Conservation (phyloP, 148 eudicot genomes). For the Arctostaphylos glauca region DNA sequence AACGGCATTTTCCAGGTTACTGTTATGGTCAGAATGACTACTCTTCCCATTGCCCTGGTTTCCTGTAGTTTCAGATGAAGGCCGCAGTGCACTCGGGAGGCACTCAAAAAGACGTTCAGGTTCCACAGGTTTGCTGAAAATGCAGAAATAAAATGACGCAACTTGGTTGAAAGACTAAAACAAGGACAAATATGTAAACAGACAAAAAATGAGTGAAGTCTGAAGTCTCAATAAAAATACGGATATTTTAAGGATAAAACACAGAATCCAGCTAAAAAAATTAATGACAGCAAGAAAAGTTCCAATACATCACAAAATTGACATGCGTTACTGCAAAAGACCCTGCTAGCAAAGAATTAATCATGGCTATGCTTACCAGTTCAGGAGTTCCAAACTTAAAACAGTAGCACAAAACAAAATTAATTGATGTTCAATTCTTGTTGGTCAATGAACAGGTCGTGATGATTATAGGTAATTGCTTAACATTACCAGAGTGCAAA, state of each 20-base stretch:
- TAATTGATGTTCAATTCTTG: not conserved
- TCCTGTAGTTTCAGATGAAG: slow-evolving; percentile 76
- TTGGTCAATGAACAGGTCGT: not conserved
- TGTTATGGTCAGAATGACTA: slow-evolving; percentile 50
- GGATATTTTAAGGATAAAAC: not conserved
- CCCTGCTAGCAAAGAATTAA: not conserved
- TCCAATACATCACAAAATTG: not conserved
- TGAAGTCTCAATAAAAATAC: not conserved
- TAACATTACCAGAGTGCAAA: not conserved
- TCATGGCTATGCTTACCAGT: not conserved
- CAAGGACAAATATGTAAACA: not conserved
- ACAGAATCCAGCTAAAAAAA: not conserved
- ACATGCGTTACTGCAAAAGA: not conserved
- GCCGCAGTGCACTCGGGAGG: slow-evolving; percentile 84
- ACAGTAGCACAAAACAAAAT: not conserved
- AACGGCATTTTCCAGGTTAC: slow-evolving; percentile 61
- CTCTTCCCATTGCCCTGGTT: slow-evolving; percentile 55
- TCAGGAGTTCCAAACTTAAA: slow-evolving; percentile 2
- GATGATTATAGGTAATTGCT: not conserved
- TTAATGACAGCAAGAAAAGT: not conserved
- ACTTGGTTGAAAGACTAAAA: not conserved
- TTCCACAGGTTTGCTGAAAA: slow-evolving; percentile 87
- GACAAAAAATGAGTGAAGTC: not conserved
- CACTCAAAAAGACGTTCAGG: slow-evolving; percentile 96
- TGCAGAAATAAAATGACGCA: slow-evolving; percentile 12